These are phyloP conservation scores for Albizia julibrissin DNA, from an alignment of 306 rosid genomes.

Conservation along the genomic window DNA sequence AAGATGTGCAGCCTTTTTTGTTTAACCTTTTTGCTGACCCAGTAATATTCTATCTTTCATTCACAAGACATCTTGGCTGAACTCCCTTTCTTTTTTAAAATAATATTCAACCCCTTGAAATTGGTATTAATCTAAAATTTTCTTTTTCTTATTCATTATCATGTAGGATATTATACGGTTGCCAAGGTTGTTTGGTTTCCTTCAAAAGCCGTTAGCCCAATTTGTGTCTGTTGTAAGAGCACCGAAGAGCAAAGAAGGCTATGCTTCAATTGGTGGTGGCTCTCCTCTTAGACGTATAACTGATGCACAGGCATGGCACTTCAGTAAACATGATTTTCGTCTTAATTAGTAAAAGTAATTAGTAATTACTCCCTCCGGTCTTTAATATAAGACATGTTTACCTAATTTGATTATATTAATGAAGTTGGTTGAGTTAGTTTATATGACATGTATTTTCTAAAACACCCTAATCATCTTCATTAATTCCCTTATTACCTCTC, in stretches of 20 bases:
- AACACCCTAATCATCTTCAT: too few relatives aligned
- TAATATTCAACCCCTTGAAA: conserved; percentile 6
- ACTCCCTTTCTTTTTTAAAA: not conserved
- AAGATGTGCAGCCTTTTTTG: conserved; percentile 94
- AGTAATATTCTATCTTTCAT: conserved; percentile 48
- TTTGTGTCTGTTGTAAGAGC: conserved; percentile 83
- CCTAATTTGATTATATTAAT: too few relatives aligned
- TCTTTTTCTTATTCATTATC: conserved; percentile 11
- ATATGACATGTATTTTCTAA: too few relatives aligned
- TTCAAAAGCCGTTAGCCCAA: conserved; percentile 94
- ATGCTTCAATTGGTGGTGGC: conserved; percentile 97
- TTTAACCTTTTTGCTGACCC: conserved; percentile 98
- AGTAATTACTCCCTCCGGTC: not conserved
- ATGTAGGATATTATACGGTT: conserved; percentile 87
- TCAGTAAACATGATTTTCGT: conserved; percentile 9
- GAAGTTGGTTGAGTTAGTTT: too few relatives aligned
- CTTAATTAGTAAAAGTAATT: not conserved
- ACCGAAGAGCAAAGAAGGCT: conserved; percentile 96
- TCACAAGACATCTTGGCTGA: not conserved
- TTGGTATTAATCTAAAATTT: conserved; percentile 9
- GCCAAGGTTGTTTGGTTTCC: conserved; percentile 86
- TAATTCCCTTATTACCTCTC: too few relatives aligned
- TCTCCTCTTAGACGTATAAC: conserved; percentile 92
- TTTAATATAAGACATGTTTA: too few relatives aligned
- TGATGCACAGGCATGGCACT: conserved; percentile 78